Evolutionary conservation across 2,329 filamentous ascomycete genomes (phyloP).

Genomic region (Penicillium hordei): DNA sequence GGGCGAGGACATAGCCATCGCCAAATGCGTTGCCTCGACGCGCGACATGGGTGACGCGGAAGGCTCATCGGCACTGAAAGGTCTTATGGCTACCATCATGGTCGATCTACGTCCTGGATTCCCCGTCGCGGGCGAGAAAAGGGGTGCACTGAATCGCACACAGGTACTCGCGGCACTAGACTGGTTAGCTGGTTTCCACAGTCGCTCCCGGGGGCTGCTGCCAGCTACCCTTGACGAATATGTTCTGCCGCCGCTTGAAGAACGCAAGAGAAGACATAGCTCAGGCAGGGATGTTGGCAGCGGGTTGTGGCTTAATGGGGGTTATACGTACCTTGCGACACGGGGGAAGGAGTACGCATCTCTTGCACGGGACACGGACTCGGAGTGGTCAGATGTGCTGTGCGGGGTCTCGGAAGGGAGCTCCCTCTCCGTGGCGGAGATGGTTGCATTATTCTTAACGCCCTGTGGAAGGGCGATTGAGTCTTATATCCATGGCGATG

Average conservation of each 20-base stretch:
- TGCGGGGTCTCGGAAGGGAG: constrained; percentile 38
- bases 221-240: constrained; percentile 29
- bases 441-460: constrained; percentile 54
- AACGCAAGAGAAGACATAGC: constrained; percentile 40
- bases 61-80: constrained; percentile 26
- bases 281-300: constrained; percentile 15
- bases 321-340: constrained; percentile 68
- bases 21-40: constrained; percentile 52
- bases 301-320: constrained; percentile 63
- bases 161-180: constrained; percentile 57
- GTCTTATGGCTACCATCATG: constrained; percentile 56
- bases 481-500: constrained; percentile 66
- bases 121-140: constrained; percentile 51
- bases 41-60: constrained; percentile 26
- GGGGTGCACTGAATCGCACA: constrained; percentile 43
- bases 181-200: constrained; percentile 66
- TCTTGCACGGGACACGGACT: constrained; percentile 49
- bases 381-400: constrained; percentile 57
- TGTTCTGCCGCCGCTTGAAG: constrained; percentile 56
- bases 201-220: constrained; percentile 49
- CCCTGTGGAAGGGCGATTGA: constrained; percentile 50
- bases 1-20: constrained; percentile 47
- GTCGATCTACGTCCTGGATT: constrained; percentile 56
- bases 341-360: constrained; percentile 56
- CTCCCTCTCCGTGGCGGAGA: constrained; percentile 49